A percentile compares a stretch with the other conserved stretches of the same genome.
These are phyloP conservation scores for Herpetospermum pedunculosum DNA, from an alignment of 306 rosid species.

Conservation along the genomic window DNA sequence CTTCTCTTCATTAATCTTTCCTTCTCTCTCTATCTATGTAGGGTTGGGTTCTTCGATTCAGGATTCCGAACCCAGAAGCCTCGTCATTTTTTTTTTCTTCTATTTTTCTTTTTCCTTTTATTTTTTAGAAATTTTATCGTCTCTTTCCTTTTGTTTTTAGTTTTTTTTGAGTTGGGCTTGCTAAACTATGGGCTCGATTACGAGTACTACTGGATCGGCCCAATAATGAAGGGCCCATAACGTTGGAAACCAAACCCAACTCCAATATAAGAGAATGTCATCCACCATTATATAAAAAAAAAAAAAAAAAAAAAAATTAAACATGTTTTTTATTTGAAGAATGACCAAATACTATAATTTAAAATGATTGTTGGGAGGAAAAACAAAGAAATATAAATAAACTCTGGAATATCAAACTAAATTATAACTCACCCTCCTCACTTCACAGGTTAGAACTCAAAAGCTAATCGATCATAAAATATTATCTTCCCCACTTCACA, in stretches of 20 bases:
- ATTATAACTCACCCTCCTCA: too few species aligned
- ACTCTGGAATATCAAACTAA: too few species aligned
- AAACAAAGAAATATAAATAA: too few species aligned
- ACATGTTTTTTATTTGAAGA: too few species aligned
- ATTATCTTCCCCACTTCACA: too few species aligned
- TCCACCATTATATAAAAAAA: too few species aligned
- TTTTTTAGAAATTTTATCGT: not conserved
- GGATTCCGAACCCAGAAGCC: not conserved
- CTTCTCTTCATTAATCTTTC: slow-evolving; percentile 12
- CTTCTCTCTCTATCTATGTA: not conserved
- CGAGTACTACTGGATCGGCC: not conserved
- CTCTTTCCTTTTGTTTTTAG: not conserved
- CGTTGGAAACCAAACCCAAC: not conserved
- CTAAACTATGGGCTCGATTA: not conserved
- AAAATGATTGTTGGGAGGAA: too few species aligned
- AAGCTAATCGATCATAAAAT: too few species aligned
- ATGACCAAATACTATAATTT: too few species aligned
- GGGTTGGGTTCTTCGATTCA: not conserved
- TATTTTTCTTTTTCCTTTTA: not conserved
- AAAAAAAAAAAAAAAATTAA: too few species aligned
- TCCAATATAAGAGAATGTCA: not conserved
- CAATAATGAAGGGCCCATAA: not conserved
- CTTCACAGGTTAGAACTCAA: too few species aligned
- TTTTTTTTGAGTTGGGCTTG: too few species aligned
- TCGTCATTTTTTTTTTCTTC: not conserved